Evolutionary conservation across 2,329 filamentous ascomycete genomes (phyloP), one percentile per base, ranked within the genome.

Genomic region (Incumbomyces lentus): DNA sequence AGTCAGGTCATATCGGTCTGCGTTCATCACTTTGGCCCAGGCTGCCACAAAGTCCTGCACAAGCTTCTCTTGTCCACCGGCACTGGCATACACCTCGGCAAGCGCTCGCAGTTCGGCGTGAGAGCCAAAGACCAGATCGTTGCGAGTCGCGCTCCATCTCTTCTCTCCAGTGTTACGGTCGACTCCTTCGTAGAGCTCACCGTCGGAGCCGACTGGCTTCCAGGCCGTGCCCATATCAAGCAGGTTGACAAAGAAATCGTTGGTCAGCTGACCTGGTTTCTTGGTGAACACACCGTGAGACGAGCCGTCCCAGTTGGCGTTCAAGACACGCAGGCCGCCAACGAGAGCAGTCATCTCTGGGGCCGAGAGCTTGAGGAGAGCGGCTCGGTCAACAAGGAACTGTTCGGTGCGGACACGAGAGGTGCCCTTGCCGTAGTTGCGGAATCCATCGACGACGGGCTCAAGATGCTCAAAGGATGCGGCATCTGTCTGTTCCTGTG

Each of bases 241-340:
- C 1, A 89, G 71, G 68, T 88, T 87, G 64, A 85, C 75, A 60
- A 89, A 89, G 74, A 86, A 89, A 68, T 88, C 84, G 65, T 84
- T 87, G 59, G 79, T 84, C 57, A 89, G 71, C 55, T 76, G 65
- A 35, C 84, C 84, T 1, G 82, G 80, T 6, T 70, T 71, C 55
- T 73, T 71, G 47, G 84, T 89, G 59, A 88, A 72, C 48, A 88
- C 73, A 49, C 84, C 84, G 48, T 76, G 65, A 18, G 69, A 60
- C 0, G 82, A 85, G 35, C 79, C 79, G 56, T 88, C 82, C 52
- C 72, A 85, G 71, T 88, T 89, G 61, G 76, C 69, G 60, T 78
- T 76, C 44, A 89, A 69, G 1, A 72, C 75, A 55, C 84, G 83
- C 45, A 89, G 69, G 62, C 84, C 84, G 54, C 84, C 84, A 17